These are phyloP conservation scores for Phytomonas sp. DNA, from an alignment of 208 protist genomes.

Conservation along the genomic window DNA sequence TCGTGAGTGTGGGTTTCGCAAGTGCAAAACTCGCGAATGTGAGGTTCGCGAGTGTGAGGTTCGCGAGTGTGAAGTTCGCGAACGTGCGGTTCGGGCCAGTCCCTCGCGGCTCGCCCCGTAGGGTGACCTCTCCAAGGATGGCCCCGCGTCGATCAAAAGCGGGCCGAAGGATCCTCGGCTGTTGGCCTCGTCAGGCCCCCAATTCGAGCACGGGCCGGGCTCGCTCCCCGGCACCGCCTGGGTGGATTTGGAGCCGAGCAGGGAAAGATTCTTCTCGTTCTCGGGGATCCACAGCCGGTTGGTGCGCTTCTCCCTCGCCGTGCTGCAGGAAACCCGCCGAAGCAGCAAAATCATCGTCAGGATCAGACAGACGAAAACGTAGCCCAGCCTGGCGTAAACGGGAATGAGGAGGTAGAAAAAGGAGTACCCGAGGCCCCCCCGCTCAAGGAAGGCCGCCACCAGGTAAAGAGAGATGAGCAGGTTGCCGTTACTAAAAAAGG, in stretches of 20 bases:
- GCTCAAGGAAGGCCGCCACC: constrained; percentile 60
- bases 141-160: too few species aligned
- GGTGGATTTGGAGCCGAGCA: neutral
- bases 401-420: constrained; percentile 56
- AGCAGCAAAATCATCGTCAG: constrained; percentile 57
- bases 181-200: neutral
- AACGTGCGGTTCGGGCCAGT: too few species aligned
- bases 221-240: neutral
- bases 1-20: too few species aligned
- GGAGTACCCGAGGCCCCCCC: constrained; percentile 25
- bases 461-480: constrained; percentile 76
- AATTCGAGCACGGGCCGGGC: neutral
- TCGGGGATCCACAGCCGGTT: constrained; percentile 40
- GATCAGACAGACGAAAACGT: constrained; percentile 59
- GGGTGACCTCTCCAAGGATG: too few species aligned
- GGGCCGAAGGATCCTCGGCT: too few species aligned
- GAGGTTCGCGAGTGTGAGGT: too few species aligned
- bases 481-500: constrained; percentile 79
- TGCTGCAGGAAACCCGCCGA: constrained; percentile 16
- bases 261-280: constrained; percentile 12
- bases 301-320: constrained; percentile 25
- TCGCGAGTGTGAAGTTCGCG: too few species aligned
- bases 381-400: constrained; percentile 59
- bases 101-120: too few species aligned
- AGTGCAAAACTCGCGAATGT: too few species aligned